These are phyloP conservation scores for Acanthamoeba sp. DNA, from an alignment of 208 protist species.

Conservation along the genomic window DNA sequence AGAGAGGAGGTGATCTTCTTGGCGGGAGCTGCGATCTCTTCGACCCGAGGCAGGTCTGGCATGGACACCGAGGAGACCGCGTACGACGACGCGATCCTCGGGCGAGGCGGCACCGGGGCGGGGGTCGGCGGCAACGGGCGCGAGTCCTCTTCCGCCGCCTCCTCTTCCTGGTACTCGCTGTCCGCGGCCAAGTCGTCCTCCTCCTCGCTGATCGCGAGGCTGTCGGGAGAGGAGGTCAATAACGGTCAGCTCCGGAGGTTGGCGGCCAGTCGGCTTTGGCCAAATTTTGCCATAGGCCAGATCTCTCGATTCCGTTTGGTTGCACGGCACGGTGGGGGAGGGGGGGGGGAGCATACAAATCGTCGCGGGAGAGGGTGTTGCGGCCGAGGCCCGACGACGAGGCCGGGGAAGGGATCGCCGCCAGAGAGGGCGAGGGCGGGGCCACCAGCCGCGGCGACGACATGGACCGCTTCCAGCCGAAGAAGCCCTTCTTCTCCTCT, in stretches of 20 bases:
- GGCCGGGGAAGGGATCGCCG: not conserved
- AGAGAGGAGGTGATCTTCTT: not conserved
- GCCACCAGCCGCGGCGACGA: slow-evolving; percentile 27
- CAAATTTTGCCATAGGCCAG: too few species aligned
- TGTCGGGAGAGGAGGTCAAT: not conserved
- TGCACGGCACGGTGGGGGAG: too few species aligned
- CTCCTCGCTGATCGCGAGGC: not conserved
- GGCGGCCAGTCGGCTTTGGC: too few species aligned
- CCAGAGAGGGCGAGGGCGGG: not conserved
- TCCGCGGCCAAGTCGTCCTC: not conserved
- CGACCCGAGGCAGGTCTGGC: not conserved
- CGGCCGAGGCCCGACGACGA: not conserved
- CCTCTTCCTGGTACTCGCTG: not conserved
- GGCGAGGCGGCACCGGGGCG: not conserved
- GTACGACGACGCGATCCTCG: not conserved
- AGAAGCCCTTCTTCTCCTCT: slow-evolving; percentile 38
- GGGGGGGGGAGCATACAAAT: not conserved
- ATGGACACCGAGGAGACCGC: not conserved
- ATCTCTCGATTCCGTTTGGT: too few species aligned
- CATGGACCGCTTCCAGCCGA: slow-evolving; percentile 9
- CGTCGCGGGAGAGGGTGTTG: not conserved
- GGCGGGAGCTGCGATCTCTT: not conserved
- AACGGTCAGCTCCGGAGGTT: too few species aligned
- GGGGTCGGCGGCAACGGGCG: not conserved
- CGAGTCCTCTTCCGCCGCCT: not conserved